Percentiles rank a stretch among this genome's conserved stretches.
phyloP scores from a whole-genome alignment of 352 stramenopile genomes.

The Lagenidium giganteum region DNA sequence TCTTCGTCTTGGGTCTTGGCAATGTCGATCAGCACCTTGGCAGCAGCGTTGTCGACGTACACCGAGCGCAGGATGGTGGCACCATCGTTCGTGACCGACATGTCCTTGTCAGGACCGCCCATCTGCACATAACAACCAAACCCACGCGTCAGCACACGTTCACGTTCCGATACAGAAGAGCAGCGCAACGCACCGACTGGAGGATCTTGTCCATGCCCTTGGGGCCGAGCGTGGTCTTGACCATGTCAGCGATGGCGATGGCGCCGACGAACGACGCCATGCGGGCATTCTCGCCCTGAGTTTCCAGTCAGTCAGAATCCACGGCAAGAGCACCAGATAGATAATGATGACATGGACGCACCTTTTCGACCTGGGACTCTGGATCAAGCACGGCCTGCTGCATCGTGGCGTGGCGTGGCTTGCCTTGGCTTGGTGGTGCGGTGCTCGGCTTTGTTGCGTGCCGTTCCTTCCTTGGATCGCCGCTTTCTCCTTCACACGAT shows the following conservation, averaged over 20 bases:
- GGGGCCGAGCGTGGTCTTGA: constrained; percentile 99
- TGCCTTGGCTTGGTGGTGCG: too few species aligned
- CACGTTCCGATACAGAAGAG: neutral
- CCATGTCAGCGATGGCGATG: constrained; percentile 99
- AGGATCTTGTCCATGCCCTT: constrained; percentile 99
- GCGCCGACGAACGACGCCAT: constrained; percentile 98
- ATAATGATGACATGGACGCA: neutral
- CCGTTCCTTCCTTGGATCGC: neutral
- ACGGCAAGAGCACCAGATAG: neutral
- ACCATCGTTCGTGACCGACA: constrained; percentile 98
- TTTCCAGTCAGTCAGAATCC: too few species aligned
- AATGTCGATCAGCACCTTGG: constrained; percentile 99
- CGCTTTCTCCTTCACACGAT: too few species aligned
- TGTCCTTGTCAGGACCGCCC: constrained; percentile 78
- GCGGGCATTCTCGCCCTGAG: constrained; percentile 99
- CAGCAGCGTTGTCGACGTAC: constrained; percentile 98
- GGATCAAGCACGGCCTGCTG: constrained; percentile 63
- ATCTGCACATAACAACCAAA: constrained; percentile 26
- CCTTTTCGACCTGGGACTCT: constrained; percentile 82
- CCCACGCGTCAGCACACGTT: neutral
- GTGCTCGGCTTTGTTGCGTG: too few species aligned
- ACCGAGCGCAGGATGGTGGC: constrained; percentile 98
- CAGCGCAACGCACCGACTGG: constrained; percentile 75
- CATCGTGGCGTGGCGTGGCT: too few species aligned
- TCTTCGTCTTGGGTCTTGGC: constrained; percentile 98